Conservation (phyloP, 1,139 yeast species). For the Blastobotrys malaysiensis region DNA sequence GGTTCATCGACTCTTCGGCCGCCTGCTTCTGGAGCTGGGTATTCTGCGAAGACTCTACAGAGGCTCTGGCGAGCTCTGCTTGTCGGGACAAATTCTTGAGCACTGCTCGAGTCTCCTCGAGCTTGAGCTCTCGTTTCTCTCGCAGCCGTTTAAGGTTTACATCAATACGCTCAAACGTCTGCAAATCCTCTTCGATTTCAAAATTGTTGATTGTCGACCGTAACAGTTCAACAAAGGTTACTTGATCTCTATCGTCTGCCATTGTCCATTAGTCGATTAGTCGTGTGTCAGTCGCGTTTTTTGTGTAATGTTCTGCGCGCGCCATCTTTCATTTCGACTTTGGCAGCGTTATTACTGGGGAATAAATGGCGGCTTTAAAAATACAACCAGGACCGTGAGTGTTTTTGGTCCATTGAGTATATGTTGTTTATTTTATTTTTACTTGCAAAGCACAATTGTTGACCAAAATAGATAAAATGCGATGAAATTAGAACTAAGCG, state of each 20-base stretch:
- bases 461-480: too few relatives aligned
- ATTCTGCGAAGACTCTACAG: constrained; percentile 31
- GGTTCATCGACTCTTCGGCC: constrained; percentile 25
- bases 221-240: constrained; percentile 6
- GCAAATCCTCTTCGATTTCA: constrained; percentile 47
- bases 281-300: not conserved
- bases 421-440: too few relatives aligned
- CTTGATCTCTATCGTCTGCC: constrained; percentile 4
- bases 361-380: too few relatives aligned
- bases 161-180: constrained; percentile 21
- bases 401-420: too few relatives aligned
- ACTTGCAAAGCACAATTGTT: too few relatives aligned
- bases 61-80: constrained; percentile 27
- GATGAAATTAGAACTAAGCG: too few relatives aligned
- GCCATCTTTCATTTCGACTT: too few relatives aligned
- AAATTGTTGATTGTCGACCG: constrained; percentile 42
- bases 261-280: not conserved
- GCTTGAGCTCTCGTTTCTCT: constrained; percentile 15
- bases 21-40: constrained; percentile 29
- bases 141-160: constrained; percentile 17
- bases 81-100: constrained; percentile 29
- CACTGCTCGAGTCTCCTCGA: constrained; percentile 19
- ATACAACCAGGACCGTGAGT: too few relatives aligned
- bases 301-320: not conserved
- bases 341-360: too few relatives aligned